A percentile compares a stretch with the other conserved stretches of the same genome.
phyloP scores from a whole-genome alignment of 1,139 yeast species.

The Lodderomyces pseudojiufengensis region DNA sequence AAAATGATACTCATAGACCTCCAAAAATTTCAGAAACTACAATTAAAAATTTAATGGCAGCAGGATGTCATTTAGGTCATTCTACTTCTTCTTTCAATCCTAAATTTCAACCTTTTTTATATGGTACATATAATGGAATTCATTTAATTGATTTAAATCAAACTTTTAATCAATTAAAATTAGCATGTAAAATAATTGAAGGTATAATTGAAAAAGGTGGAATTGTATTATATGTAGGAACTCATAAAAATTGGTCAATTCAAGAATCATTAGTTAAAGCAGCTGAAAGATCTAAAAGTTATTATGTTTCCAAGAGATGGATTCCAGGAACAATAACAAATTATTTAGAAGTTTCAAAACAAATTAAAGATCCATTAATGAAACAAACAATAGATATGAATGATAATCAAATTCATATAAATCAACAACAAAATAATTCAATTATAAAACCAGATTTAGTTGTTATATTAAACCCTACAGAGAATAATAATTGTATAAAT shows the following conservation, averaged over 20 bases:
- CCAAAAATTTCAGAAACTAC: slow-evolving; percentile 54
- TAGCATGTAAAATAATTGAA: slow-evolving; percentile 76
- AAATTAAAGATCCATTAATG: slow-evolving; percentile 60
- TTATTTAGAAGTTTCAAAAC: slow-evolving; percentile 70
- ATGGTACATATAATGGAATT: slow-evolving; percentile 84
- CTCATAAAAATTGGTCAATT: slow-evolving; percentile 66
- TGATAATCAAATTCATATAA: slow-evolving; percentile 49
- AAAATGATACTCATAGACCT: slow-evolving; percentile 62
- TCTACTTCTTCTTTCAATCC: slow-evolving; percentile 76
- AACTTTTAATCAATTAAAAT: slow-evolving; percentile 68
- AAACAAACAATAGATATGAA: slow-evolving; percentile 39
- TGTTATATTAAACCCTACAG: slow-evolving; percentile 83
- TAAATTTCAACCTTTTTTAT: slow-evolving; percentile 81
- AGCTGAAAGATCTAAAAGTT: slow-evolving; percentile 73
- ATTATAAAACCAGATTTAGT: slow-evolving; percentile 84
- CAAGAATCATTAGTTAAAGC: slow-evolving; percentile 73
- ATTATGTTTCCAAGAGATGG: slow-evolving; percentile 85
- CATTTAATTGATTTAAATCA: slow-evolving; percentile 87
- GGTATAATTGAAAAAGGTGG: slow-evolving; percentile 87
- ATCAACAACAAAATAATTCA: slow-evolving; percentile 28
- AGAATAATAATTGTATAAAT: slow-evolving; percentile 72
- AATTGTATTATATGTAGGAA: slow-evolving; percentile 77
- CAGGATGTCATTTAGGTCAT: slow-evolving; percentile 95
- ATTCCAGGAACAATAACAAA: slow-evolving; percentile 93
- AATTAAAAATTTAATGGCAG: slow-evolving; percentile 70